Conservation (phyloP, 2,329 filamentous ascomycete species). For the Aspergillus uvarum region DNA sequence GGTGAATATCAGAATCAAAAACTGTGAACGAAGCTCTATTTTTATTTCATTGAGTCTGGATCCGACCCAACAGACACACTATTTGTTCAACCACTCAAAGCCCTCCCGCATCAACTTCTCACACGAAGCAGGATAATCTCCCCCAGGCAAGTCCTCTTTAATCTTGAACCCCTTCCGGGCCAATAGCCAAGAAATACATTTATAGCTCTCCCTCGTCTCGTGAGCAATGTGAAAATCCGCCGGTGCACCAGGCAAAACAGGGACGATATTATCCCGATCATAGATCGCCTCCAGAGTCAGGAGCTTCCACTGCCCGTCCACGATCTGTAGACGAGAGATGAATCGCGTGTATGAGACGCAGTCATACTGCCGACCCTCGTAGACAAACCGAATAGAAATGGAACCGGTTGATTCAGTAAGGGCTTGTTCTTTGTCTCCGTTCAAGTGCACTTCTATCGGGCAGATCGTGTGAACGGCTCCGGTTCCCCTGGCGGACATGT, state of each 20-base stretch:
- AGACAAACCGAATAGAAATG: background rate
- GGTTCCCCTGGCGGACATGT: background rate
- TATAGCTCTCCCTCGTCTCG: background rate
- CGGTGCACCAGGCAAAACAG: background rate
- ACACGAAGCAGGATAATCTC: background rate
- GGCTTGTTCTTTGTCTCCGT: background rate
- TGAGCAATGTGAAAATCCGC: background rate
- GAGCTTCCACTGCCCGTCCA: conserved; percentile 15
- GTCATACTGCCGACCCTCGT: conserved; percentile 7
- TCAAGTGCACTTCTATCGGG: background rate
- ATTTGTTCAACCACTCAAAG: background rate
- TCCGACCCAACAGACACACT: no score
- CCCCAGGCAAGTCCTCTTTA: background rate
- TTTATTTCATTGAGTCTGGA: no score
- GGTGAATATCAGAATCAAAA: no score
- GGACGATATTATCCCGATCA: conserved; percentile 3
- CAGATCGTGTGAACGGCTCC: background rate
- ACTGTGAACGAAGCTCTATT: no score
- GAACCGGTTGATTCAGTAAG: background rate
- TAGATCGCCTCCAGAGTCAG: conserved; percentile 18
- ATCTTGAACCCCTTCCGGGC: background rate
- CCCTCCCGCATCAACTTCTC: background rate
- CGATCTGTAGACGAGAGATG: conserved; percentile 9
- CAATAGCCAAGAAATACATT: background rate
- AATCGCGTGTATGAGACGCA: conserved; percentile 10